Conservation (phyloP, 148 eudicot species). For the Rhododendron griersonianum region DNA sequence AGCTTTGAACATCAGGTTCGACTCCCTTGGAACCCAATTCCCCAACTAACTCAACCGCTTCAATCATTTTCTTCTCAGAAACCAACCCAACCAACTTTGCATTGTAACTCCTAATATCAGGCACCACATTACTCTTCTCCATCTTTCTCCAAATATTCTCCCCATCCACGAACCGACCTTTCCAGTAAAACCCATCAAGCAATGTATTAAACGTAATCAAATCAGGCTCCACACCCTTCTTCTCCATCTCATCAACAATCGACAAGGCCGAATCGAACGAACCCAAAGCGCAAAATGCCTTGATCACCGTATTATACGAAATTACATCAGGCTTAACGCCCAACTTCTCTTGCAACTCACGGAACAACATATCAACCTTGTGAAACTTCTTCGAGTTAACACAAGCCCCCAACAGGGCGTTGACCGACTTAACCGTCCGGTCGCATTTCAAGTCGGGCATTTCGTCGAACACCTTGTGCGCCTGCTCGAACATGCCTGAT, state of each 20-base stretch:
- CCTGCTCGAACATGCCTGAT: slow-evolving; percentile 56
- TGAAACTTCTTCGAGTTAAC: slow-evolving; percentile 41
- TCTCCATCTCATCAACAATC: slow-evolving; percentile 46
- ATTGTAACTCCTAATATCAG: slow-evolving; percentile 37
- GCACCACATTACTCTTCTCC: slow-evolving; percentile 26
- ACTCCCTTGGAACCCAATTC: slow-evolving; percentile 27
- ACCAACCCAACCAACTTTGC: slow-evolving; percentile 37
- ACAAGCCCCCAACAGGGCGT: slow-evolving; percentile 63
- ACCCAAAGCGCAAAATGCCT: slow-evolving; percentile 44
- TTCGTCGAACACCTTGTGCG: slow-evolving; percentile 64
- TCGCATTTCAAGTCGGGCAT: slow-evolving; percentile 42
- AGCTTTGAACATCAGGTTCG: slow-evolving; percentile 27
- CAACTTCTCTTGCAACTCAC: slow-evolving; percentile 34
- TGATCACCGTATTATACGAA: slow-evolving; percentile 45
- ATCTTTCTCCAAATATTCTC: slow-evolving; percentile 47
- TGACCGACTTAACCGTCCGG: slow-evolving; percentile 46
- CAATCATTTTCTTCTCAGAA: slow-evolving; percentile 25
- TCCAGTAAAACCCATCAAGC: slow-evolving; percentile 29
- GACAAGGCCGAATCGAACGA: slow-evolving; percentile 25
- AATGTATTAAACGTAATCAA: slow-evolving; percentile 38
- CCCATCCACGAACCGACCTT: slow-evolving; percentile 26
- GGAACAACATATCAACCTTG: slow-evolving; percentile 20
- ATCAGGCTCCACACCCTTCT: slow-evolving; percentile 33
- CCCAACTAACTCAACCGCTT: slow-evolving; percentile 35
- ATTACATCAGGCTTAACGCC: slow-evolving; percentile 38